Evolutionary conservation across 1,284 basidiomycete species (phyloP).

Genomic region (Ustilago xerochloae): DNA sequence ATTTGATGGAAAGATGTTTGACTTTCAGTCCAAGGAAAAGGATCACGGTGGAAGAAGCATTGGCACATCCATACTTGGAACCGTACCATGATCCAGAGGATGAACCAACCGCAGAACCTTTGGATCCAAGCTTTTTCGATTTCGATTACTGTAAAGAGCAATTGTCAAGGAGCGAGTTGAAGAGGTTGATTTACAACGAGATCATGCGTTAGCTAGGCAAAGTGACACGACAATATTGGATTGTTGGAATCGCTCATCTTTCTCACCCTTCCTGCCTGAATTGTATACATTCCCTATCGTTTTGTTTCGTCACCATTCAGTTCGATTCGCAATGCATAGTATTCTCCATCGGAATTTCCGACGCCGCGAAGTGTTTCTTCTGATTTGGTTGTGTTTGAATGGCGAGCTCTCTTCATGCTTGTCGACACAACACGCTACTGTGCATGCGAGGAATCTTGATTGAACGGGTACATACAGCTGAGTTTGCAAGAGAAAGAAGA

Average conservation of each 20-base stretch:
- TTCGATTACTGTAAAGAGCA: conserved; percentile 69
- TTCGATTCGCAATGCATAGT: no score
- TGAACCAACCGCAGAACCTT: conserved; percentile 62
- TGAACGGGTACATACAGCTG: neutral
- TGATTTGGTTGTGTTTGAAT: no score
- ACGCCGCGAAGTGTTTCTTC: no score
- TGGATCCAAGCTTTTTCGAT: conserved; percentile 66
- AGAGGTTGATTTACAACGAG: conserved; percentile 64
- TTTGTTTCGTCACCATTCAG: no score
- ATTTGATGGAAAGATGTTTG: conserved; percentile 87
- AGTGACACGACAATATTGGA: neutral
- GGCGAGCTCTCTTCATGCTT: no score
- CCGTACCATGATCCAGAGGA: conserved; percentile 67
- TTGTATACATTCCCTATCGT: no score
- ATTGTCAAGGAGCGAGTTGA: conserved; percentile 69
- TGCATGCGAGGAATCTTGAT: no score
- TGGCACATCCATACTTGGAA: conserved; percentile 65
- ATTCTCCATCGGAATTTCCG: no score
- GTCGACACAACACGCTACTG: no score
- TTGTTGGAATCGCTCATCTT: no score
- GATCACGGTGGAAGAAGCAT: conserved; percentile 66
- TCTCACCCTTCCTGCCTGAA: no score
- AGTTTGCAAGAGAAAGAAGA: neutral
- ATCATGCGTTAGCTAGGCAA: conserved; percentile 33
- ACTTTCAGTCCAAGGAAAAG: conserved; percentile 72